Percentiles rank a stretch among this genome's conserved stretches.
phyloP scores from a whole-genome alignment of 805 yeast species.

The Metschnikowia gelsemii region DNA sequence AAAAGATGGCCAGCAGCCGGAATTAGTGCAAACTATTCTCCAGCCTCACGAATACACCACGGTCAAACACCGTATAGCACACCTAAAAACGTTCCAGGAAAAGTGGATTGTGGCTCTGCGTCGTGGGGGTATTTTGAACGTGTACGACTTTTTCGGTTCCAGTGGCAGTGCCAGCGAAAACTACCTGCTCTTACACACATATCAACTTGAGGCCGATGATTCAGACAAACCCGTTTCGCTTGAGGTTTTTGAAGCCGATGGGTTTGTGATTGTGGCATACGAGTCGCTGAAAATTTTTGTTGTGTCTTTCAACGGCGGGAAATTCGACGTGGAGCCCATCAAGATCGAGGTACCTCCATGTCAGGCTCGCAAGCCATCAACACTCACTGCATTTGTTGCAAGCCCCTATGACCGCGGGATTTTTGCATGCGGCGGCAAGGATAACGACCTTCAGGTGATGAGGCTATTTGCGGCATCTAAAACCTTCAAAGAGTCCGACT shows the following conservation, averaged over 20 bases:
- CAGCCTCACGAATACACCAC: constrained; percentile 27
- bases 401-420: constrained; percentile 50
- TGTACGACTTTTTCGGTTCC: constrained; percentile 33
- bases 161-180: constrained; percentile 35
- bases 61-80: constrained; percentile 35
- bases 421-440: constrained; percentile 86
- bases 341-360: constrained; percentile 20
- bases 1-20: constrained; percentile 65
- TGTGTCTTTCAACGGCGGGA: constrained; percentile 31
- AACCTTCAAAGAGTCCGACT: constrained; percentile 13
- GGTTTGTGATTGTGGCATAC: constrained; percentile 45
- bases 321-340: constrained; percentile 33
- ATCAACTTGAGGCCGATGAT: constrained; percentile 23
- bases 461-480: constrained; percentile 31
- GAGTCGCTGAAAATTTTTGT: constrained; percentile 45
- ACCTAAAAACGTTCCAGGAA: constrained; percentile 30
- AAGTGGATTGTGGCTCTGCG: constrained; percentile 44
- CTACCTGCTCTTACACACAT: constrained; percentile 36
- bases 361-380: constrained; percentile 18
- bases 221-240: constrained; percentile 36
- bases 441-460: constrained; percentile 62
- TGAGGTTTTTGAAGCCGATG: constrained; percentile 27
- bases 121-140: constrained; percentile 40
- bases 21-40: constrained; percentile 45
- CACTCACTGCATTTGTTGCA: constrained; percentile 47